Base-by-base conservation (phyloP, 352 stramenopile genomes). In the Globisporangium splendens region DNA sequence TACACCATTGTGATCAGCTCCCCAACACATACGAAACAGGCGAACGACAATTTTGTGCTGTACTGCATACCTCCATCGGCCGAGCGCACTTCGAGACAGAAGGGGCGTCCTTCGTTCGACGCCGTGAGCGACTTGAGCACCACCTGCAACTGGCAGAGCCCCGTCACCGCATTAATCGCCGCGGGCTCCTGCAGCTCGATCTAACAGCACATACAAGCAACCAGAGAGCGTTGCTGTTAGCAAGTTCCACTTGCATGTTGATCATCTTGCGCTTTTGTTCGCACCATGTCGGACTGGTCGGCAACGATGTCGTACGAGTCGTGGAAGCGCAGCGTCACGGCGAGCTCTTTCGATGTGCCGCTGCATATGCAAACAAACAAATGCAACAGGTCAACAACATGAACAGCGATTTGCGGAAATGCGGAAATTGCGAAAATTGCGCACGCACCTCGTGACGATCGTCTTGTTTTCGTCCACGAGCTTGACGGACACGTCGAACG, bases 301-400 rank as follows among this genome's bases (percentile, higher is more conserved):
- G 77, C 59, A 8, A 89, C 79, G 12, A 88, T 60, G 63, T 91
- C 82, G 68, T 89, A 86, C 57, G 82, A 88, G 70, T 89, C 82
- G 65, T 89, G 72, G 68, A 75, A 91, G 39, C 82, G 79, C 54
- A 91, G 48, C 0, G 69, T 86, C 57, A 89, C 74, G 55, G 78
- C 66, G 22, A 91, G 57, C 35, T 59, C 48, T 48, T 78, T 78
- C 22, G 57, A 55, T n/a, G 78, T 49, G 24, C 75, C 81, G 42
- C 7, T 28, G 12, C 5, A 31, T n/a, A 54, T 13, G 51, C 20
- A 61, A 10, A 54, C 8, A 35, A 8, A 35, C 28, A 35, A 0
- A 35, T 2, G 24, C 5, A 5, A 31, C 5, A 3, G 10, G 10
- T 35, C 31, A 47, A 21, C 18, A 18, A 14, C 47, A 14, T n/a